These are phyloP conservation scores for Jatropha multifida DNA, from an alignment of 441 rosid genomes.

Conservation along the genomic window DNA sequence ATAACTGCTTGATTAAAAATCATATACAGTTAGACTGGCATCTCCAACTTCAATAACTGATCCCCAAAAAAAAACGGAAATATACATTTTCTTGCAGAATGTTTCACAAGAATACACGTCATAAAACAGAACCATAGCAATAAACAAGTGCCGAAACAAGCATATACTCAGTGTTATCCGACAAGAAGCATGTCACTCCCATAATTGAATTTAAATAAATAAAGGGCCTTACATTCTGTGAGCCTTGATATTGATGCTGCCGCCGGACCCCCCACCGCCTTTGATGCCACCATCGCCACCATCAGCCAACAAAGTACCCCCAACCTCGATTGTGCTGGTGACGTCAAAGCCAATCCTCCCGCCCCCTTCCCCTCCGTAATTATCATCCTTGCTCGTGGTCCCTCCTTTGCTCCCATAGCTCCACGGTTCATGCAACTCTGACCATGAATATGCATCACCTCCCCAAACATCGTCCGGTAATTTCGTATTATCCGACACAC, in stretches of 20 bases:
- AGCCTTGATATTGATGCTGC: slow-evolving; percentile 60
- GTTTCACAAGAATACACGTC: neutral
- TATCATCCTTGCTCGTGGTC: slow-evolving; percentile 55
- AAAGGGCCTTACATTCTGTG: slow-evolving; percentile 50
- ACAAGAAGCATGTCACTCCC: neutral
- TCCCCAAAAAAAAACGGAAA: neutral
- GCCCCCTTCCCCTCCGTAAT: slow-evolving; percentile 74
- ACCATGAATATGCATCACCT: slow-evolving; percentile 77
- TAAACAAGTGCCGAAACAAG: neutral
- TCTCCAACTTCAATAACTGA: slow-evolving; percentile 7
- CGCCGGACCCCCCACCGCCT: slow-evolving; percentile 85
- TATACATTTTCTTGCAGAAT: neutral
- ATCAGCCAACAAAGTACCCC: slow-evolving; percentile 54
- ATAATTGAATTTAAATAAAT: slow-evolving; percentile 2
- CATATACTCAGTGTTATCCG: neutral
- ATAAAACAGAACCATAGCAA: neutral
- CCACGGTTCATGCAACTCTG: slow-evolving; percentile 58
- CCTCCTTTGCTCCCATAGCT: slow-evolving; percentile 83
- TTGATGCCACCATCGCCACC: slow-evolving; percentile 60
- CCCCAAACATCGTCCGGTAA: slow-evolving; percentile 79
- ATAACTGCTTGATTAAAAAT: neutral
- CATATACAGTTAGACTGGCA: too few relatives aligned
- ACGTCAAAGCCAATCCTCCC: slow-evolving; percentile 57
- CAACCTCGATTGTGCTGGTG: slow-evolving; percentile 37
- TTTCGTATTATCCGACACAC: slow-evolving; percentile 53